Percentiles rank a stretch among this genome's conserved stretches.
Conservation (phyloP, 805 yeast species). For the Yarrowia keelungensis region DNA sequence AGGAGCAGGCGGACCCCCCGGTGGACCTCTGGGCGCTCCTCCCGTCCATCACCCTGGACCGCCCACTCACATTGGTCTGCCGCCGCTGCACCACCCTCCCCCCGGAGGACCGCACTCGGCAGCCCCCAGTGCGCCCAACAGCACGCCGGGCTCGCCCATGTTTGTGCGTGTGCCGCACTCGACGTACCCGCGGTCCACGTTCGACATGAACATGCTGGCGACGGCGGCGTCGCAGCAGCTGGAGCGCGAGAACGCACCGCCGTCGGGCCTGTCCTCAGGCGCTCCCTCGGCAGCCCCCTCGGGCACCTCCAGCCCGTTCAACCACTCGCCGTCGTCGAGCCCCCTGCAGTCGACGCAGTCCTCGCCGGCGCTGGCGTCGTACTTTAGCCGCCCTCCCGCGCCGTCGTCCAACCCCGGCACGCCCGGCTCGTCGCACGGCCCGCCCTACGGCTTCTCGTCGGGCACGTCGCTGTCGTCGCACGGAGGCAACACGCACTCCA, state of each 20-base stretch:
- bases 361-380: slow-evolving; percentile 45
- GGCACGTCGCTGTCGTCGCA: slow-evolving; percentile 31
- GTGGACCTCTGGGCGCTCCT: slow-evolving; percentile 2
- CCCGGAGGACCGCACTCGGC: slow-evolving; percentile 46
- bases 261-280: slow-evolving; percentile 7
- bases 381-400: slow-evolving; percentile 41
- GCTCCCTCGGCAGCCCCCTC: slow-evolving; percentile 25
- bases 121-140: slow-evolving; percentile 55
- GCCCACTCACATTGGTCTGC: slow-evolving; percentile 42
- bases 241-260: slow-evolving; percentile 49
- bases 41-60: slow-evolving; percentile 39
- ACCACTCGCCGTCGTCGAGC: slow-evolving; percentile 41
- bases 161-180: slow-evolving; percentile 45
- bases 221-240: slow-evolving; percentile 56
- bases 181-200: slow-evolving; percentile 43
- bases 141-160: slow-evolving; percentile 49
- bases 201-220: slow-evolving; percentile 55
- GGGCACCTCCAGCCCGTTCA: slow-evolving; percentile 45
- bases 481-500: slow-evolving; percentile 13
- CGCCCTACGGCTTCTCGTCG: slow-evolving; percentile 34
- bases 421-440: slow-evolving; percentile 29
- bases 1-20: background rate
- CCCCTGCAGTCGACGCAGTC: slow-evolving; percentile 41
- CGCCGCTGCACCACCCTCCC: slow-evolving; percentile 41
- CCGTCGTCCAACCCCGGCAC: slow-evolving; percentile 34